A percentile compares a stretch with the other conserved stretches of the same genome.
phyloP scores from a whole-genome alignment of 2,329 filamentous ascomycete species.

The Meredithiella fracta region DNA sequence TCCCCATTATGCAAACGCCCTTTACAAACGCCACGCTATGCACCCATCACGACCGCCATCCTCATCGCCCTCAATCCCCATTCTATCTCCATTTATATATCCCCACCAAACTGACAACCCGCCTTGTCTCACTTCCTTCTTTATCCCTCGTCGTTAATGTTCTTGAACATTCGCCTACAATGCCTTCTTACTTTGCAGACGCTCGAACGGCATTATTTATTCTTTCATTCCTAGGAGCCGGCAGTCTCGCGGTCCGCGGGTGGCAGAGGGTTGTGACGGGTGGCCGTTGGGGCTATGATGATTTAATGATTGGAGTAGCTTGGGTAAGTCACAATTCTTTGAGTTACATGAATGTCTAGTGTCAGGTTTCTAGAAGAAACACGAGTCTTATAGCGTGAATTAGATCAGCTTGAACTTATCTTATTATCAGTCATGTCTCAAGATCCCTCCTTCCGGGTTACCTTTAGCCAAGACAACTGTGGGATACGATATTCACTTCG shows the following conservation, averaged over 20 bases:
- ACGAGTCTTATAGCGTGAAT: neutral
- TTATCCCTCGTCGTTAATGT: too few relatives aligned
- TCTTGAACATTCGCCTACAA: neutral
- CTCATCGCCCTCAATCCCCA: too few relatives aligned
- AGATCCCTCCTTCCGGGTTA: too few relatives aligned
- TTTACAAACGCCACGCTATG: too few relatives aligned
- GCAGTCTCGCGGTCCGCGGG: neutral
- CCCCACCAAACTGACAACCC: too few relatives aligned
- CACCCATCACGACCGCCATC: too few relatives aligned
- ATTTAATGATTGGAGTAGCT: neutral
- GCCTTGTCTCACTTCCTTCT: too few relatives aligned
- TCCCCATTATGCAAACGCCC: too few relatives aligned
- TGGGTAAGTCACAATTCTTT: neutral
- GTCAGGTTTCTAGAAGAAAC: neutral
- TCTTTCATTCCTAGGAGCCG: neutral
- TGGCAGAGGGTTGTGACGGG: neutral
- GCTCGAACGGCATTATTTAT: neutral
- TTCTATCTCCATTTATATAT: too few relatives aligned
- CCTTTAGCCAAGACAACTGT: neutral
- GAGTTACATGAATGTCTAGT: neutral
- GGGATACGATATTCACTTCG: neutral
- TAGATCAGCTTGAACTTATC: neutral
- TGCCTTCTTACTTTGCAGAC: neutral
- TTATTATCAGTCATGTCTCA: too few relatives aligned
- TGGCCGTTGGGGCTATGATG: neutral